Conservation (phyloP, 2,329 filamentous ascomycete genomes). For the Trichoderma harzianum region DNA sequence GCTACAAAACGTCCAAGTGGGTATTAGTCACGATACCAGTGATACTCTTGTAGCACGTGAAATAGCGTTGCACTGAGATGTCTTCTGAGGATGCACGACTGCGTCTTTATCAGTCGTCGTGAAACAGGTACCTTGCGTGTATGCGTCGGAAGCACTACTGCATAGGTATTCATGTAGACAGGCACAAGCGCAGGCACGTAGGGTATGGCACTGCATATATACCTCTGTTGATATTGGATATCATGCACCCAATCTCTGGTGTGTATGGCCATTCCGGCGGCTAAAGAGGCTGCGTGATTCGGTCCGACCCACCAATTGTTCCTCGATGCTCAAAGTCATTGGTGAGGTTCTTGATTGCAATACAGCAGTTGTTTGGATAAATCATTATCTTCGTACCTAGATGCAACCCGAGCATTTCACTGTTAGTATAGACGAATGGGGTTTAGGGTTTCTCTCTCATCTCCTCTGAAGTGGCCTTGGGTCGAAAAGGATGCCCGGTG, state of each 20-base stretch:
- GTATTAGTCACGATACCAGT: not conserved
- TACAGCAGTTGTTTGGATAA: not conserved
- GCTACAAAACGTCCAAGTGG: not conserved
- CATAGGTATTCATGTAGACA: not conserved
- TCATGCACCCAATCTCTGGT: not conserved
- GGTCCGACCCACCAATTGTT: not conserved
- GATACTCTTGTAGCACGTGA: not conserved
- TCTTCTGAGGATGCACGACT: not conserved
- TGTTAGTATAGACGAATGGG: not conserved
- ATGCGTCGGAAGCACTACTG: not conserved
- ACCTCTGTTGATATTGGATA: not conserved
- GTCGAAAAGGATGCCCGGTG: not conserved
- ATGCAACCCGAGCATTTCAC: not conserved
- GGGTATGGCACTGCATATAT: not conserved
- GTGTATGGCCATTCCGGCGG: not conserved
- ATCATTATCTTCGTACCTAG: not conserved
- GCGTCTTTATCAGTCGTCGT: not conserved
- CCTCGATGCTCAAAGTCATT: not conserved
- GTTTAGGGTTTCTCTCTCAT: not conserved
- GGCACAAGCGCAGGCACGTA: not conserved
- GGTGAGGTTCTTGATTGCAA: not conserved
- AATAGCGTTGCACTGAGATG: not conserved
- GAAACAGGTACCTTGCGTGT: not conserved
- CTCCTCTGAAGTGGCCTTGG: not conserved
- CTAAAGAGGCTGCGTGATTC: conserved; percentile 1